Percentiles rank a stretch among this genome's conserved stretches.
These are phyloP conservation scores for Sungouiozyma ichnusensis DNA, from an alignment of 805 yeast species.

Conservation along the genomic window DNA sequence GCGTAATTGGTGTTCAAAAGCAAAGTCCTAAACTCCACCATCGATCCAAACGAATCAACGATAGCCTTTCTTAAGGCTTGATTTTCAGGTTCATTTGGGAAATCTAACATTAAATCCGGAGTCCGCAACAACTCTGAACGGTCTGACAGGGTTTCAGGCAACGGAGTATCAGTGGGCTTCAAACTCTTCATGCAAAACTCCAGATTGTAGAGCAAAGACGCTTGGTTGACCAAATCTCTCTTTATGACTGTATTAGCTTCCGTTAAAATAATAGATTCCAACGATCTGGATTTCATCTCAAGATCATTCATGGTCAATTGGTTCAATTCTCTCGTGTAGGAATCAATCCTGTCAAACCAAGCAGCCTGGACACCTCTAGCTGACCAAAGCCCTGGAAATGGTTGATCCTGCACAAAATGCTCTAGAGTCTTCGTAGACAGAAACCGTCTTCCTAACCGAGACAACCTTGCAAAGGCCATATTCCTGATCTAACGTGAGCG, in stretches of 20 bases:
- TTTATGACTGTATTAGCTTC: slow-evolving; percentile 24
- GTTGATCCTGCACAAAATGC: slow-evolving; percentile 13
- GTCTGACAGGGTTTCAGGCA: neutral
- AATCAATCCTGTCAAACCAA: slow-evolving; percentile 38
- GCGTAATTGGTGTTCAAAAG: slow-evolving; percentile 58
- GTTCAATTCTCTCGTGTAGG: slow-evolving; percentile 34
- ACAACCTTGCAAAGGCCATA: too few relatives aligned
- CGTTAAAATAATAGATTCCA: slow-evolving; percentile 19
- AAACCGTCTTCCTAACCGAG: neutral
- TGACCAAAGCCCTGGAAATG: slow-evolving; percentile 39
- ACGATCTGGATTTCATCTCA: slow-evolving; percentile 17
- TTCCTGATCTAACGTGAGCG: too few relatives aligned
- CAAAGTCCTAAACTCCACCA: slow-evolving; percentile 64
- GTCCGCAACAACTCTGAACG: slow-evolving; percentile 30
- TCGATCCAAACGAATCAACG: slow-evolving; percentile 52
- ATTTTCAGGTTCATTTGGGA: slow-evolving; percentile 15
- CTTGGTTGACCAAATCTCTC: slow-evolving; percentile 29
- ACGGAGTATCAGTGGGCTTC: slow-evolving; percentile 6
- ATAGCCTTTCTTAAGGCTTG: slow-evolving; percentile 2
- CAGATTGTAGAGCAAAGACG: slow-evolving; percentile 32
- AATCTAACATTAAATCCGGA: slow-evolving; percentile 29
- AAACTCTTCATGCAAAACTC: slow-evolving; percentile 30
- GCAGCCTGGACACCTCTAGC: slow-evolving; percentile 38
- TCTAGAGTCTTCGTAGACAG: slow-evolving; percentile 7
- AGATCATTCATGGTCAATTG: slow-evolving; percentile 14